These are phyloP conservation scores for Ceratocystiopsis minuta DNA, from an alignment of 2,329 filamentous ascomycete genomes.

Conservation along the genomic window DNA sequence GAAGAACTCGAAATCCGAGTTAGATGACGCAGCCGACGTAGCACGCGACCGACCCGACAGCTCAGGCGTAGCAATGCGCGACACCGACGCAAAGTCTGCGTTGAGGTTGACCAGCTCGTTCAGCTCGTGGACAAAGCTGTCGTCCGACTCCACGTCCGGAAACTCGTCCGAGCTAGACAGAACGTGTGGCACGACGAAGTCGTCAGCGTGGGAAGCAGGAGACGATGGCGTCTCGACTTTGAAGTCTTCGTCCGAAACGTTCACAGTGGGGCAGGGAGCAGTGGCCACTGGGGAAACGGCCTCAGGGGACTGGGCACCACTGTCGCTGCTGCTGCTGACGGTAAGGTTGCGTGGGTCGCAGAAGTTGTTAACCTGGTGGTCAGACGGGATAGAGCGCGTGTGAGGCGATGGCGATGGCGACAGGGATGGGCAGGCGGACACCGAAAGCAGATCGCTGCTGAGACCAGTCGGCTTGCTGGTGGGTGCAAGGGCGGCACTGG, in stretches of 20 bases:
- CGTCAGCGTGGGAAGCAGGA: conserved; percentile 14
- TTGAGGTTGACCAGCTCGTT: conserved; percentile 54
- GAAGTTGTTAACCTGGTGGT: conserved; percentile 56
- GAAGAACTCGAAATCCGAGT: conserved; percentile 58
- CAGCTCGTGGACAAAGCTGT: conserved; percentile 62
- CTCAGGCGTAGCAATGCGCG: conserved; percentile 22
- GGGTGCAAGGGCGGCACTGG: conserved; percentile 20
- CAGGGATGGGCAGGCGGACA: conserved; percentile 55
- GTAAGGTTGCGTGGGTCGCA: conserved; percentile 85
- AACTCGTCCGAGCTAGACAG: conserved; percentile 68
- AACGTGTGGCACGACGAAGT: conserved; percentile 34
- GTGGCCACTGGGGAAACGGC: conserved; percentile 36
- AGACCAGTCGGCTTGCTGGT: conserved; percentile 14
- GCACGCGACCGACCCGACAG: conserved; percentile 41
- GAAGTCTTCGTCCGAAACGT: conserved; percentile 26
- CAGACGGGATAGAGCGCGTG: conserved; percentile 47
- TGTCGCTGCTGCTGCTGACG: conserved; percentile 38
- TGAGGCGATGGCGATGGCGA: conserved; percentile 75
- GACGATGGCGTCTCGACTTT: background rate
- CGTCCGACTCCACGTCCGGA: conserved; percentile 79
- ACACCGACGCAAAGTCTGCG: conserved; percentile 17
- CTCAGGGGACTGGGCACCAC: conserved; percentile 39
- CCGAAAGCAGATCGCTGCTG: conserved; percentile 49
- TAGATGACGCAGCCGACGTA: conserved; percentile 54
- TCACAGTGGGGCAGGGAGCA: too few species aligned